A percentile compares a stretch with the other conserved stretches of the same genome.
phyloP scores from a whole-genome alignment of 805 yeast genomes.

The Pichia exigua region DNA sequence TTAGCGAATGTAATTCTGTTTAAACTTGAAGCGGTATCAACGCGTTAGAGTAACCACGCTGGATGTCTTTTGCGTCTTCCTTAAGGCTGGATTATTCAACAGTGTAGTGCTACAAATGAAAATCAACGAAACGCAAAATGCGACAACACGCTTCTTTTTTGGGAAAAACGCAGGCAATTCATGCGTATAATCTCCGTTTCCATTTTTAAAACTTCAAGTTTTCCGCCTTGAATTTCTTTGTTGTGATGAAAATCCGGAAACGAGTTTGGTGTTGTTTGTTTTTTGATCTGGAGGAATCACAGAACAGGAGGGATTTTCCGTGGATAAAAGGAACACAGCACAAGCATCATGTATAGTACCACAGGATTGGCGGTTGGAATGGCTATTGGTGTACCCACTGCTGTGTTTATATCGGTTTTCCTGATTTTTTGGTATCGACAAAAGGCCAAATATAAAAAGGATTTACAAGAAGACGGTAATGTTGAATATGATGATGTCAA shows the following conservation, averaged over 20 bases:
- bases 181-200: background rate
- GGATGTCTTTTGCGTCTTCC: too few species aligned
- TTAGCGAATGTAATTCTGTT: background rate
- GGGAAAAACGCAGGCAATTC: background rate
- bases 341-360: conserved; percentile 1
- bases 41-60: too few species aligned
- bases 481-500: conserved; percentile 30
- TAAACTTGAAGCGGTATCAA: too few species aligned
- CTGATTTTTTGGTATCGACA: conserved; percentile 32
- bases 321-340: background rate
- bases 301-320: background rate
- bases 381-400: conserved; percentile 46
- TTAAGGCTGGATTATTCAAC: too few species aligned
- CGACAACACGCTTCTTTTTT: too few species aligned
- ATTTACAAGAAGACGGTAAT: conserved; percentile 27
- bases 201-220: background rate
- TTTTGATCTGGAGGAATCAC: background rate
- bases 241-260: background rate
- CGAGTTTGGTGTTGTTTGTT: background rate
- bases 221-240: background rate
- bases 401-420: conserved; percentile 30
- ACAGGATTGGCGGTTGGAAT: conserved; percentile 40
- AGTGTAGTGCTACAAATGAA: too few species aligned
- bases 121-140: too few species aligned
- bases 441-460: conserved; percentile 31